Percentiles rank a stretch among this genome's conserved stretches.
phyloP scores from a whole-genome alignment of 805 yeast genomes.

The Wilhelminamyces savonicus region DNA sequence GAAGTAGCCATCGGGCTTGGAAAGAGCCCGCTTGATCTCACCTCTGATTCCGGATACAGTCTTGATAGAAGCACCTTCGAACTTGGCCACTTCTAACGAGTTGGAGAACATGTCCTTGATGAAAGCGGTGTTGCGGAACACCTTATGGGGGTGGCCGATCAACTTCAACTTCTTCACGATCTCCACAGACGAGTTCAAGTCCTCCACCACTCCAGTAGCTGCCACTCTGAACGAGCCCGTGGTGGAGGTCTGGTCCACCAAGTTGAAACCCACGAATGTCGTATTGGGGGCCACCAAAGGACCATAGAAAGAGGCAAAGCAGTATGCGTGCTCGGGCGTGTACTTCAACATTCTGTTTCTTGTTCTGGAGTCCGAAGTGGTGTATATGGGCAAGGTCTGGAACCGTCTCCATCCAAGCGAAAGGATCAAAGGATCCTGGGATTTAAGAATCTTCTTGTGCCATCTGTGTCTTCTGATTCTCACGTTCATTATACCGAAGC shows the following conservation, averaged over 20 bases:
- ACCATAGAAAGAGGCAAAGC: slow-evolving; percentile 93
- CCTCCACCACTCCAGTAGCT: slow-evolving; percentile 95
- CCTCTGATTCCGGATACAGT: slow-evolving; percentile 98
- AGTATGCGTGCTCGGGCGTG: slow-evolving; percentile 96
- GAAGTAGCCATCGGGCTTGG: slow-evolving; percentile 91
- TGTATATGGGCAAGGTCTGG: slow-evolving; percentile 92
- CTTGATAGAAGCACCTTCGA: slow-evolving; percentile 95
- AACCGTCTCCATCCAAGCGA: slow-evolving; percentile 98
- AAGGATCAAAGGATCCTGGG: slow-evolving; percentile 90
- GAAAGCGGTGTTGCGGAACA: slow-evolving; percentile 94
- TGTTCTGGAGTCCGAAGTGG: slow-evolving; percentile 96
- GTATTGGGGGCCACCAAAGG: slow-evolving; percentile 97
- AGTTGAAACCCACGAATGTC: slow-evolving; percentile 91
- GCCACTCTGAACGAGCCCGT: slow-evolving; percentile 91
- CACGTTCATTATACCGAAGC: slow-evolving; percentile 89
- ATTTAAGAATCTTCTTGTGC: slow-evolving; percentile 93
- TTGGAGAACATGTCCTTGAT: slow-evolving; percentile 94
- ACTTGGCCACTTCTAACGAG: slow-evolving; percentile 90
- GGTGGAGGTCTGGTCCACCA: slow-evolving; percentile 76
- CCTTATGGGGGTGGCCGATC: slow-evolving; percentile 91
- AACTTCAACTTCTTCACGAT: slow-evolving; percentile 93
- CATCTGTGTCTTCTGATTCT: slow-evolving; percentile 97
- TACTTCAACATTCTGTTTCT: slow-evolving; percentile 96
- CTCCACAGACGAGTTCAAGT: slow-evolving; percentile 82
- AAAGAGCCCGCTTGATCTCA: slow-evolving; percentile 89